Percentiles rank a stretch among this genome's conserved stretches.
Evolutionary conservation across 208 protist genomes (phyloP).

Genomic region (Crithidia sp.): DNA sequence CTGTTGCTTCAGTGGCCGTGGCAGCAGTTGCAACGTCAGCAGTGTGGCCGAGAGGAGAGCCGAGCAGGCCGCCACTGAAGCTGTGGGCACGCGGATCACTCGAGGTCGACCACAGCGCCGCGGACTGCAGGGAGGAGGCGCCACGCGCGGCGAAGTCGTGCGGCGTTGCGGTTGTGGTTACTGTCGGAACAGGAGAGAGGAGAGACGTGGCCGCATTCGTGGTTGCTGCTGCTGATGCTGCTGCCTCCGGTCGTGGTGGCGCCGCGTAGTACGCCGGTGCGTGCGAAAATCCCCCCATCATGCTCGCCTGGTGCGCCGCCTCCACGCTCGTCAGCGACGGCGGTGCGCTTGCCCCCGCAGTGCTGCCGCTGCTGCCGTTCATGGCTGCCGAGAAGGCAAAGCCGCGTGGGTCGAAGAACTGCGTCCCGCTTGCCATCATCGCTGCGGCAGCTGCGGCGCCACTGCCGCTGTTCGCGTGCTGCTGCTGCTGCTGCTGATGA

Average conservation of each 20-base stretch:
- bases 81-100: not conserved
- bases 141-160: not conserved
- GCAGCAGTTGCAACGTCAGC: not conserved
- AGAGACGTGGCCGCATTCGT: not conserved
- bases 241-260: not conserved
- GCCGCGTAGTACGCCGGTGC: not conserved
- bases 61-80: constrained; percentile 8
- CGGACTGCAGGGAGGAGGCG: not conserved
- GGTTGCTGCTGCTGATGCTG: not conserved
- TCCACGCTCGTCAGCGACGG: too few relatives aligned
- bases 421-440: not conserved
- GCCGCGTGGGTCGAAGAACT: constrained; percentile 11
- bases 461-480: not conserved
- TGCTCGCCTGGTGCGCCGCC: too few relatives aligned
- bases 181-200: not conserved
- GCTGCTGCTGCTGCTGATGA: constrained; percentile 7
- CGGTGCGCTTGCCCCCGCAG: too few relatives aligned
- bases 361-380: not conserved
- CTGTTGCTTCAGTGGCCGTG: not conserved
- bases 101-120: not conserved
- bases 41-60: not conserved
- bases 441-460: not conserved
- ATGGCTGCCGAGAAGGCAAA: not conserved
- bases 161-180: not conserved
- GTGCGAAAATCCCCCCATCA: not conserved